Evolutionary conservation across 2,329 filamentous ascomycete genomes (phyloP), one percentile per base, ranked within the genome.

Genomic region (Calonectria naviculata): DNA sequence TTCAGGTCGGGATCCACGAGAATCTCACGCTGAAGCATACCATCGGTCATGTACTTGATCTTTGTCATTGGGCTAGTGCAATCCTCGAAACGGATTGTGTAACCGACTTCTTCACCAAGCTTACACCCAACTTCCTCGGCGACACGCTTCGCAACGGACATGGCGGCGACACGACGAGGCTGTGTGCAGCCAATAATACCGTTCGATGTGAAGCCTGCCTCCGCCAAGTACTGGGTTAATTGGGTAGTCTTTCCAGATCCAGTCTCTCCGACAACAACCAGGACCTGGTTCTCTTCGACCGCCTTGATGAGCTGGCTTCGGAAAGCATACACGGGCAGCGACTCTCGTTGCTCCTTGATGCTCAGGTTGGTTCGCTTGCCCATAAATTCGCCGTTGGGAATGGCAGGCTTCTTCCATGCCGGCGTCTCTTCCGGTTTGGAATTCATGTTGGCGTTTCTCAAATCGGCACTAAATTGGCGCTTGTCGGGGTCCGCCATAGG

Each of bases 11-110:
- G 94, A 81, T 99, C 97, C 76, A 98, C 89, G 63, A 99, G 88
- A 81, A 98, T 95, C 85, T 99, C 97, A 86, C 97, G 91, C 84
- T 98, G 92, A 81, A 99, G 90, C 94, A 98, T 98, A 83, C 97
- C 97, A 79, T 99, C 97, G 19, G 97, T 99, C 96, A 99, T 98
- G 85, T 99, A 99, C 86, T 99, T 99, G 86, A 99, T 98, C 80
- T 93, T 94, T 1, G 97, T 99, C 21, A 92, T 89, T 2, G 94
- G 91, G 74, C 93, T 94, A 0, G 96, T 98, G 81, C 93, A 94
- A 84, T 99, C 97, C 80, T 99, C 97, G 81, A 99, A 99, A 81
- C 97, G 94, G 80, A 99, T 98, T 9, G 94, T 98, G 82, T 99
- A 99, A 66, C 97, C 97, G 73, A 99, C 96, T 81, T 98, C 95